Conservation (phyloP, 2,329 filamentous ascomycete genomes). For the Sclerotinia nivalis region DNA sequence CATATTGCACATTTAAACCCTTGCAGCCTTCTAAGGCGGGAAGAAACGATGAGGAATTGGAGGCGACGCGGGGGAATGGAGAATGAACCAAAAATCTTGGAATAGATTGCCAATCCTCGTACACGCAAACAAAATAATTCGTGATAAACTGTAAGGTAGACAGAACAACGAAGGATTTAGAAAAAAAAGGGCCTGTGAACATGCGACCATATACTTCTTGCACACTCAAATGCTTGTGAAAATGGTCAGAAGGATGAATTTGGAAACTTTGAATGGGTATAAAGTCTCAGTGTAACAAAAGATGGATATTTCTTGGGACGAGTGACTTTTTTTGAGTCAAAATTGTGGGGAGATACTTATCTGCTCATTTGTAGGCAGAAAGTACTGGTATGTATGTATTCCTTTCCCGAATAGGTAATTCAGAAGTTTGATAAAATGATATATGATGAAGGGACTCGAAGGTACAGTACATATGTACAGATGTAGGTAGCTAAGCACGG, state of each 20-base stretch:
- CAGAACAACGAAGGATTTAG: too few relatives aligned
- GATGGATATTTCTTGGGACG: constrained; percentile 11
- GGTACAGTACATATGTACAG: not conserved
- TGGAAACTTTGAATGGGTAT: not conserved
- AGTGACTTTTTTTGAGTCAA: constrained; percentile 19
- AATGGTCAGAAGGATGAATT: constrained; percentile 15
- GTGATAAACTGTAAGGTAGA: not conserved
- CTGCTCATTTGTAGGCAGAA: constrained; percentile 4
- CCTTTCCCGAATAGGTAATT: constrained; percentile 14
- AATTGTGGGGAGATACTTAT: constrained; percentile 19
- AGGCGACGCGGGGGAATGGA: constrained; percentile 5
- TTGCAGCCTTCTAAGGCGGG: constrained; percentile 20
- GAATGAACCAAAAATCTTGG: not conserved
- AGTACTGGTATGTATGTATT: constrained; percentile 1
- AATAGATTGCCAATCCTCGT: constrained; percentile 1
- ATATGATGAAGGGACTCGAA: not conserved
- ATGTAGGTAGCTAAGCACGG: constrained; percentile 8
- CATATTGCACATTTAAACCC: not conserved
- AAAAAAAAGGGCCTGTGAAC: not conserved
- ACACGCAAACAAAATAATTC: not conserved
- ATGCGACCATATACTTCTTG: constrained; percentile 9
- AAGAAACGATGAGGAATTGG: not conserved
- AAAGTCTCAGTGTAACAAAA: constrained; percentile 16
- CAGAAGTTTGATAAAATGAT: constrained; percentile 1
- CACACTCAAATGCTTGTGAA: not conserved